Conservation (phyloP, 2,329 filamentous ascomycete genomes). For the Stagonosporopsis cucurbitacearum region DNA sequence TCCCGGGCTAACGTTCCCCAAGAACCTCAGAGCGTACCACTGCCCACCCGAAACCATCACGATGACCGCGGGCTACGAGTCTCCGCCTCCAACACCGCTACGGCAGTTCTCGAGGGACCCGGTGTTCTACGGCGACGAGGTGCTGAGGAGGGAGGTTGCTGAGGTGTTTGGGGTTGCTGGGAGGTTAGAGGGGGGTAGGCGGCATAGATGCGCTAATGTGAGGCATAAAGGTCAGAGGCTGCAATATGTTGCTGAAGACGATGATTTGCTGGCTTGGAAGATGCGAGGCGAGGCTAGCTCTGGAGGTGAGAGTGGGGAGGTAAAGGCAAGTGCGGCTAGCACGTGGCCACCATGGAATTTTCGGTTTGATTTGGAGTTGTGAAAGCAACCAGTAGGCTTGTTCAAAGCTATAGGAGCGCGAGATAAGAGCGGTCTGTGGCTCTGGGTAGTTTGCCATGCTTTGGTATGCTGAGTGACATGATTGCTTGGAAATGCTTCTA, state of each 20-base stretch:
- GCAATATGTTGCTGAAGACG: slow-evolving; percentile 17
- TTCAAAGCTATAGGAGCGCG: neutral
- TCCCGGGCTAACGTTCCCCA: slow-evolving; percentile 40
- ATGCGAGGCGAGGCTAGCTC: neutral
- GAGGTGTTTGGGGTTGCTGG: slow-evolving; percentile 49
- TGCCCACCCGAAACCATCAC: slow-evolving; percentile 4
- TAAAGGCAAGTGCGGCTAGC: neutral
- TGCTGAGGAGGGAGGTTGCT: slow-evolving; percentile 12
- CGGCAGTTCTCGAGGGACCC: slow-evolving; percentile 61
- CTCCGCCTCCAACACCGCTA: slow-evolving; percentile 42
- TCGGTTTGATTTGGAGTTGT: slow-evolving; percentile 3
- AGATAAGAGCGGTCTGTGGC: too few relatives aligned
- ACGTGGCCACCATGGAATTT: slow-evolving; percentile 6
- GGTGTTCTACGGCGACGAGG: slow-evolving; percentile 58
- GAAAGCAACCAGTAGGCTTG: neutral
- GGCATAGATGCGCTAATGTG: slow-evolving; percentile 37
- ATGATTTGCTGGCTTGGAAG: slow-evolving; percentile 22
- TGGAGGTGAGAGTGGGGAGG: neutral
- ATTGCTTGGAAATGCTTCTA: neutral
- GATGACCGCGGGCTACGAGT: slow-evolving; percentile 14
- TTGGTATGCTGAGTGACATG: neutral
- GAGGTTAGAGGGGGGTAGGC: slow-evolving; percentile 81
- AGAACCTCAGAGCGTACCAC: slow-evolving; percentile 2
- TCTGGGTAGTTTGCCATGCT: neutral
- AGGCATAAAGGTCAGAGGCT: slow-evolving; percentile 52